Percentiles rank a stretch among this genome's conserved stretches.
phyloP scores from a whole-genome alignment of 2,329 filamentous ascomycete genomes.

The Hypomyces perniciosus region DNA sequence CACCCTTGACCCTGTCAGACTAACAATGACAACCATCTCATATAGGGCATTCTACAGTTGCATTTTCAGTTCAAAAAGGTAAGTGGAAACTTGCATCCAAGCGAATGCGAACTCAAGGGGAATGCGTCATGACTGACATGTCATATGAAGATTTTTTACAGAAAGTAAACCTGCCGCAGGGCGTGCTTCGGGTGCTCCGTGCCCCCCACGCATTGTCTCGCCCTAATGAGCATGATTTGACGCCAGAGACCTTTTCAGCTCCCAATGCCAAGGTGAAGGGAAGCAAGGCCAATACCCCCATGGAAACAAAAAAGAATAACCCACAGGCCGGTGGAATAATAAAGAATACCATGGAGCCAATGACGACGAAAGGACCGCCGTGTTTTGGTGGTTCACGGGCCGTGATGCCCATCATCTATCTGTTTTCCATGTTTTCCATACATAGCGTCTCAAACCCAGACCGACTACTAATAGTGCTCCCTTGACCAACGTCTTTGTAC shows the following conservation, averaged over 20 bases:
- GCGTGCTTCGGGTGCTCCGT: not conserved
- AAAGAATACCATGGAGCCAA: not conserved
- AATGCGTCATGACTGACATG: constrained; percentile 17
- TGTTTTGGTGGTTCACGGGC: not conserved
- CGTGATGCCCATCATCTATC: not conserved
- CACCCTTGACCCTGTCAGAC: constrained; percentile 10
- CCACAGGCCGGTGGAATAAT: not conserved
- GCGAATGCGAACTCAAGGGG: not conserved
- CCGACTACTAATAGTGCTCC: not conserved
- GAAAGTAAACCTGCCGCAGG: constrained; percentile 35
- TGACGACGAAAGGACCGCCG: not conserved
- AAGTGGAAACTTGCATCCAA: constrained; percentile 18
- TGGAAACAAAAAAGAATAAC: not conserved
- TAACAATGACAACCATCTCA: constrained; percentile 10
- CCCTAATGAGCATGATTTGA: not conserved
- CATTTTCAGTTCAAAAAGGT: constrained; percentile 99
- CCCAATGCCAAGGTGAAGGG: not conserved
- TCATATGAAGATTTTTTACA: constrained; percentile 46
- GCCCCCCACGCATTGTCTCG: not conserved
- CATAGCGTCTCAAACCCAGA: not conserved
- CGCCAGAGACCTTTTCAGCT: not conserved
- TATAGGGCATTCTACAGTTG: constrained; percentile 83
- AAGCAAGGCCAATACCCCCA: not conserved
- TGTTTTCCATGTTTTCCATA: not conserved
- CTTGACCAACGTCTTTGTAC: not conserved